Percentiles rank a stretch among this genome's conserved stretches.
Evolutionary conservation across 2,329 filamentous ascomycete species (phyloP).

Genomic region (Calonectria crousiana): DNA sequence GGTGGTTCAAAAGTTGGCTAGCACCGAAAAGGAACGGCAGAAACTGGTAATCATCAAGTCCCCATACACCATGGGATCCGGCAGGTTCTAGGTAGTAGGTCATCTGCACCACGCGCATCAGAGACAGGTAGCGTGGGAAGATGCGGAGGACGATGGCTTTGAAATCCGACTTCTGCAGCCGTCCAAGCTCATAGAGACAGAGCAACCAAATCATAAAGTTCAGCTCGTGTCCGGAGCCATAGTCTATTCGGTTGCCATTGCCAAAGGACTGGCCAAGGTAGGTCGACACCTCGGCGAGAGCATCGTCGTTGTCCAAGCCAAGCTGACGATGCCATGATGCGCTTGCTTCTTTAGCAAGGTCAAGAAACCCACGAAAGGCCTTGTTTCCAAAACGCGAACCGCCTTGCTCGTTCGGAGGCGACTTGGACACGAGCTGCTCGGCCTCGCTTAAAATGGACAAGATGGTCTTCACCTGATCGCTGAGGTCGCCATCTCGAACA

Average conservation of each 20-base stretch:
- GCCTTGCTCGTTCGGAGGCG: constrained; percentile 86
- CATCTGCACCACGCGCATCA: constrained; percentile 90
- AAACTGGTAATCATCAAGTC: constrained; percentile 97
- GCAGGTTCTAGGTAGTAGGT: constrained; percentile 98
- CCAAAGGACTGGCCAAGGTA: constrained; percentile 90
- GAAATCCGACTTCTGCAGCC: constrained; percentile 76
- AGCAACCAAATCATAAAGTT: constrained; percentile 98
- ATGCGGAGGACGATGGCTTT: constrained; percentile 79
- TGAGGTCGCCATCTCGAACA: constrained; percentile 66
- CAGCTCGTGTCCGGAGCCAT: constrained; percentile 96
- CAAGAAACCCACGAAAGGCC: constrained; percentile 85
- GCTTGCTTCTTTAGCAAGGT: constrained; percentile 70
- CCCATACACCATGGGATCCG: constrained; percentile 98
- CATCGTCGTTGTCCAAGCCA: constrained; percentile 62
- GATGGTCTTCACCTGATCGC: constrained; percentile 72
- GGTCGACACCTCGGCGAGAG: constrained; percentile 78
- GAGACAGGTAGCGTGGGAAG: constrained; percentile 83
- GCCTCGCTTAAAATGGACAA: constrained; percentile 78
- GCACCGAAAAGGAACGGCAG: constrained; percentile 95
- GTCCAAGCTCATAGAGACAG: constrained; percentile 85
- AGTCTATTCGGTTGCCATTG: constrained; percentile 89
- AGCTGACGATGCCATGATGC: constrained; percentile 74
- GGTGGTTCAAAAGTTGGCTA: constrained; percentile 88
- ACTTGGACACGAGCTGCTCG: constrained; percentile 73
- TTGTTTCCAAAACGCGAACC: constrained; percentile 96